phyloP scores from a whole-genome alignment of 2,329 filamentous ascomycete species.

The Didymella lethalis region DNA sequence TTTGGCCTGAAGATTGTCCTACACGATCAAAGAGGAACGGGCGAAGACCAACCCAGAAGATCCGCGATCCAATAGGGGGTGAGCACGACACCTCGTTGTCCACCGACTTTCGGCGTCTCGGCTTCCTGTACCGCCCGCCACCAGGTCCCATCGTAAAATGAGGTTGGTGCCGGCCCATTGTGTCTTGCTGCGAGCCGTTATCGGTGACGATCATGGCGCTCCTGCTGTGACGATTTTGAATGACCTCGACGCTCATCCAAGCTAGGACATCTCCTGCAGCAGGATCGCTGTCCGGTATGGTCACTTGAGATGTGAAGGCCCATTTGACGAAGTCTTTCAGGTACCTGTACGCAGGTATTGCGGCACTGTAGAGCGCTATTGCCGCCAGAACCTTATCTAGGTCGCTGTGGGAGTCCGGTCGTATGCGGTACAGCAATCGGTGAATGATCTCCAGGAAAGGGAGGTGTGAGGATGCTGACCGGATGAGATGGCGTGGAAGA shows the following conservation, averaged over 20 bases:
- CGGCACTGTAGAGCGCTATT: conserved; percentile 37
- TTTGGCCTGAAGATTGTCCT: conserved; percentile 8
- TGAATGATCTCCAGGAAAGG: conserved; percentile 44
- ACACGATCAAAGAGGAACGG: conserved; percentile 38
- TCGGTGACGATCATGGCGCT: conserved; percentile 36
- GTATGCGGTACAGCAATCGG: conserved; percentile 34
- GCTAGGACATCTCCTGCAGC: conserved; percentile 36
- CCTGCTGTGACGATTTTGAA: conserved; percentile 30
- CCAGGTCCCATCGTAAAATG: neutral
- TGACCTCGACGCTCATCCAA: conserved; percentile 40
- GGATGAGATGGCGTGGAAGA: conserved; percentile 36
- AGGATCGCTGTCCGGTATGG: conserved; percentile 35
- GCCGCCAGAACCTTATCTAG: conserved; percentile 36
- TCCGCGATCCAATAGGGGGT: conserved; percentile 21
- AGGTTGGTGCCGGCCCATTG: conserved; percentile 1
- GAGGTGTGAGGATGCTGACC: conserved; percentile 24
- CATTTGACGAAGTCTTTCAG: conserved; percentile 30
- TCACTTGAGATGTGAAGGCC: conserved; percentile 34
- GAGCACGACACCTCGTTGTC: conserved; percentile 14
- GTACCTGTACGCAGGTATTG: conserved; percentile 27
- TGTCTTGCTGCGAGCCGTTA: conserved; percentile 17
- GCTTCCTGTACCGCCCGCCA: neutral
- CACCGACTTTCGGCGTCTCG: neutral
- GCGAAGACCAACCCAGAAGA: conserved; percentile 44
- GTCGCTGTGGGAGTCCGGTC: conserved; percentile 23